A percentile compares a stretch with the other conserved stretches of the same genome.
phyloP scores from a whole-genome alignment of 139 green algal genomes.

The Chlorella sp. region DNA sequence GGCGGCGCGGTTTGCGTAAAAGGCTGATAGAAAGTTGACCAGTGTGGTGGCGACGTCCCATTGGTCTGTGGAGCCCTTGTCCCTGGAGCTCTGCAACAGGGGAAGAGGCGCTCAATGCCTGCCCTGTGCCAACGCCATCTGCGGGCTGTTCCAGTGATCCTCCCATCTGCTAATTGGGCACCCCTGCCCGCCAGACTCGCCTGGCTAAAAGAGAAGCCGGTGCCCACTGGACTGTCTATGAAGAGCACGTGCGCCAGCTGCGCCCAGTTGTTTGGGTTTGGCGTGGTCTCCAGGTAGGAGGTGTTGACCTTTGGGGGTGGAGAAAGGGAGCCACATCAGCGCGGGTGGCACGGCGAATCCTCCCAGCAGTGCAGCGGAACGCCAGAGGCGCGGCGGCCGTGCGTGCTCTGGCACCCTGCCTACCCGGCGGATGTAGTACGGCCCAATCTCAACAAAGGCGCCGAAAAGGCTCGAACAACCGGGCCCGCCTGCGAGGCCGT shows the following conservation, averaged over 20 bases:
- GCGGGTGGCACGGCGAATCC: no score
- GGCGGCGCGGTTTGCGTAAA: neutral
- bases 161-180: no score
- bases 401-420: no score
- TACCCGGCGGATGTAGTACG: no score
- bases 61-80: neutral
- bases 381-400: no score
- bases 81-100: neutral
- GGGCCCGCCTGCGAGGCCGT: no score
- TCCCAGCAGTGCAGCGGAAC: no score
- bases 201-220: neutral
- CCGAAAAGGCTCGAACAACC: no score
- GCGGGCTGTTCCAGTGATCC: no score
- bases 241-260: neutral
- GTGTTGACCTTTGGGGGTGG: no score
- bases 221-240: conserved; percentile 11
- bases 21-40: neutral
- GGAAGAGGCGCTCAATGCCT: neutral
- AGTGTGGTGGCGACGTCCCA: conserved; percentile 6
- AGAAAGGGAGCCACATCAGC: no score
- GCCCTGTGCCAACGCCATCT: neutral
- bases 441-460: no score
- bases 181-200: neutral
- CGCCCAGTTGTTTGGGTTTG: conserved; percentile 5
- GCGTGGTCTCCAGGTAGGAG: neutral